Conservation (phyloP, 2,329 filamentous ascomycete species). For the Ceratocystis alfenasii region DNA sequence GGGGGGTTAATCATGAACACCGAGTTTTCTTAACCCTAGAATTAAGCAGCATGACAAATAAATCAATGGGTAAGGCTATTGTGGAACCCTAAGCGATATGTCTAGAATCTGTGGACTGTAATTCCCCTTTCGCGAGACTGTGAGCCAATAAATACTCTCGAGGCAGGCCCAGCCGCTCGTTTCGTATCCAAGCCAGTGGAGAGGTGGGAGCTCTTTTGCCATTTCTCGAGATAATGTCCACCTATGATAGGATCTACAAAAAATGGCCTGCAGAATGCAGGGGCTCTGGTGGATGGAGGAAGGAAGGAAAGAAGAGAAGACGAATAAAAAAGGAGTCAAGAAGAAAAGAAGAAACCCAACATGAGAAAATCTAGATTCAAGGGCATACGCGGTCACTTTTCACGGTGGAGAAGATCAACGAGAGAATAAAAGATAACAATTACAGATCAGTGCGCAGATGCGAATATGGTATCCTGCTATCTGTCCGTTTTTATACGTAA, state of each 20-base stretch:
- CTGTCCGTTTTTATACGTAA: too few relatives aligned
- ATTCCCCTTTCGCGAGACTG: neutral
- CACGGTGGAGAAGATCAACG: neutral
- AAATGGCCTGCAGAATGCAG: constrained; percentile 11
- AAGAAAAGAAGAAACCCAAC: neutral
- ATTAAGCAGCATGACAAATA: neutral
- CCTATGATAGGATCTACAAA: constrained; percentile 8
- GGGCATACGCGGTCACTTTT: neutral
- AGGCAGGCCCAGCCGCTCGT: neutral
- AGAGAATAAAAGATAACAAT: neutral
- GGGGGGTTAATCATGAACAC: neutral
- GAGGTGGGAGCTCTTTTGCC: neutral
- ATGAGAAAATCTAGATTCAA: neutral
- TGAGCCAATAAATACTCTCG: neutral
- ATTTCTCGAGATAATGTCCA: neutral
- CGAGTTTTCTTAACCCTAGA: neutral
- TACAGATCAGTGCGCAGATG: too few relatives aligned
- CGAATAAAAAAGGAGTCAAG: neutral
- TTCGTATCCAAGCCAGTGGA: neutral
- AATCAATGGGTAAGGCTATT: neutral
- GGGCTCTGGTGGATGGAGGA: neutral
- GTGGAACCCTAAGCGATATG: too few relatives aligned
- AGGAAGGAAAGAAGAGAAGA: neutral
- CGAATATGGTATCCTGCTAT: too few relatives aligned
- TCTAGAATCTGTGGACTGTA: too few relatives aligned